Conservation (phyloP, 768 basidiomycete species). For the Solioccasus polychromus region DNA sequence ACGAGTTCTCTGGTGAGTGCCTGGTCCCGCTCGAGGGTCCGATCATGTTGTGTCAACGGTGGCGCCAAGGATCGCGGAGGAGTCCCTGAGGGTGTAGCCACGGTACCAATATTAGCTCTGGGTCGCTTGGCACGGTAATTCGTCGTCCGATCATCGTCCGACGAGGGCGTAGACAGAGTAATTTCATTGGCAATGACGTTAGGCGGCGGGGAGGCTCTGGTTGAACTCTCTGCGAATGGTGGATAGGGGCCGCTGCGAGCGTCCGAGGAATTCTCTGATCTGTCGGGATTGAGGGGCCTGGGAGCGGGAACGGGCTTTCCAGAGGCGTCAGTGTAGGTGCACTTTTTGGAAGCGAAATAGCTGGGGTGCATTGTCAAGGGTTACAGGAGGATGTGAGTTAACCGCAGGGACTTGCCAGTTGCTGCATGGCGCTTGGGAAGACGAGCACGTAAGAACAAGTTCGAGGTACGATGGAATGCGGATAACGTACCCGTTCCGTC, state of each 20-base stretch:
- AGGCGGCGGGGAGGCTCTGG: slow-evolving; percentile 15
- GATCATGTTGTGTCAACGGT: slow-evolving; percentile 36
- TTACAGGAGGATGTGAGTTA: neutral
- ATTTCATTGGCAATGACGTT: slow-evolving; percentile 10
- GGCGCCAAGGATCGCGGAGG: slow-evolving; percentile 36
- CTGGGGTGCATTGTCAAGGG: slow-evolving; percentile 35
- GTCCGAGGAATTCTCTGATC: slow-evolving; percentile 26
- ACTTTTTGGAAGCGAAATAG: slow-evolving; percentile 78
- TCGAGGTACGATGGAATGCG: slow-evolving; percentile 1
- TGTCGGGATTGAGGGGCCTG: slow-evolving; percentile 46
- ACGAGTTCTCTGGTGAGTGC: slow-evolving; percentile 69
- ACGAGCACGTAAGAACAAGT: slow-evolving; percentile 3
- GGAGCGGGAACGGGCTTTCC: slow-evolving; percentile 80
- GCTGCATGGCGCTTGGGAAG: slow-evolving; percentile 64
- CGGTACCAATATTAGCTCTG: slow-evolving; percentile 39
- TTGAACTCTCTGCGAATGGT: slow-evolving; percentile 13
- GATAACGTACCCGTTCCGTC: slow-evolving; percentile 67
- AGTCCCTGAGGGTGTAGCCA: slow-evolving; percentile 31
- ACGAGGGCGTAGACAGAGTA: slow-evolving; percentile 17
- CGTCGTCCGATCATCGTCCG: slow-evolving; percentile 41
- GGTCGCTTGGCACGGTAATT: slow-evolving; percentile 47
- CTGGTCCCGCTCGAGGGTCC: slow-evolving; percentile 52
- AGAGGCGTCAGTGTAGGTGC: slow-evolving; percentile 76
- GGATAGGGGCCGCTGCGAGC: slow-evolving; percentile 18
- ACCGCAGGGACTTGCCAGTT: slow-evolving; percentile 55